These are phyloP conservation scores for Gaeumannomyces tritici DNA, from an alignment of 2,329 filamentous ascomycete species.

Conservation along the genomic window DNA sequence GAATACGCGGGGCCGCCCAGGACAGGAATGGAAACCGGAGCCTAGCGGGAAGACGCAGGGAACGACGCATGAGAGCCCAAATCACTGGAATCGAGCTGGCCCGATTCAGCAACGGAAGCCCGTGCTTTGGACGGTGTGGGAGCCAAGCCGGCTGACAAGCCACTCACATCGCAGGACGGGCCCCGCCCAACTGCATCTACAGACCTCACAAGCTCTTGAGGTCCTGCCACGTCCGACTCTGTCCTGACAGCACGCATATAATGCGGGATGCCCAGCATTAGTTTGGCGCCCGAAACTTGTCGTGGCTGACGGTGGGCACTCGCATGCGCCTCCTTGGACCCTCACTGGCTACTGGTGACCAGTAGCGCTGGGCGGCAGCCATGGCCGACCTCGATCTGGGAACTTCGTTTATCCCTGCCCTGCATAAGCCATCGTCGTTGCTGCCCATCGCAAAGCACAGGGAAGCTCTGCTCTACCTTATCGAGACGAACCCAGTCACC, in stretches of 20 bases:
- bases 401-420: constrained; percentile 61
- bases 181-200: not conserved
- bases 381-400: constrained; percentile 51
- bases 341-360: not conserved
- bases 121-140: too few relatives aligned
- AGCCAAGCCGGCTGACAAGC: too few relatives aligned
- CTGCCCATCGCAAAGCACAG: constrained; percentile 82
- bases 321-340: not conserved
- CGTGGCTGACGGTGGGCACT: not conserved
- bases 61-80: too few relatives aligned
- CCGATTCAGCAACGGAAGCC: too few relatives aligned
- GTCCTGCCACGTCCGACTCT: not conserved
- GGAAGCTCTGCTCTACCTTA: constrained; percentile 70
- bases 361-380: not conserved
- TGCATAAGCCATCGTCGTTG: constrained; percentile 76
- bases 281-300: not conserved
- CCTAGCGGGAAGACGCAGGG: too few relatives aligned
- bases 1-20: too few relatives aligned
- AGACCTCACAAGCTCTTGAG: not conserved
- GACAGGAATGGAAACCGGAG: too few relatives aligned
- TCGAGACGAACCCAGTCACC: constrained; percentile 76
- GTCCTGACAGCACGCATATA: not conserved
- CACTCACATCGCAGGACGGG: too few relatives aligned
- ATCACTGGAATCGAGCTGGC: too few relatives aligned
- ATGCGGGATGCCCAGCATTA: not conserved